Evolutionary conservation across 768 basidiomycete species (phyloP).

Genomic region (Erythrobasidium yunnanense): DNA sequence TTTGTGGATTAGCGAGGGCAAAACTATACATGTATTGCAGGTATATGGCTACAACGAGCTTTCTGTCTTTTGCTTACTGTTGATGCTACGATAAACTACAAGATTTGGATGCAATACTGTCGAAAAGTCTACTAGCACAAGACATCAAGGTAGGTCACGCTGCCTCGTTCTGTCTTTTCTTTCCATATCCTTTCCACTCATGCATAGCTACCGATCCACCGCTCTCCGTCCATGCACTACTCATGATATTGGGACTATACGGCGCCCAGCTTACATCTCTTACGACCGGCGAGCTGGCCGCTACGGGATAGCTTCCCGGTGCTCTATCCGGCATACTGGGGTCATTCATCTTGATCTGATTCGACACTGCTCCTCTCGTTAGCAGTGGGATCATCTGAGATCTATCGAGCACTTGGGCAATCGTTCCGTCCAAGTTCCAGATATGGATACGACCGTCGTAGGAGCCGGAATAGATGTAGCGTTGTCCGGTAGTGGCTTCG

Average conservation of each 20-base stretch:
- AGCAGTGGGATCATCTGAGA: conserved; percentile 59
- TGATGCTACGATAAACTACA: no score
- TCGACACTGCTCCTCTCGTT: conserved; percentile 49
- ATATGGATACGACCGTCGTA: conserved; percentile 82
- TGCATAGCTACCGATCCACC: conserved; percentile 67
- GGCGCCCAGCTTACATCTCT: conserved; percentile 95
- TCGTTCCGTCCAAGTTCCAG: conserved; percentile 82
- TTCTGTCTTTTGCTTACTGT: not conserved
- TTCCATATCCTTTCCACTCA: conserved; percentile 65
- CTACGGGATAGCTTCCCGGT: conserved; percentile 31
- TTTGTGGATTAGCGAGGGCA: conserved; percentile 30
- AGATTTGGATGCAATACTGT: no score
- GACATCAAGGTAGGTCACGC: no score
- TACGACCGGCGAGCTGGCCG: conserved; percentile 43
- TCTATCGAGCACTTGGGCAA: conserved; percentile 75
- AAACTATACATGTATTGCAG: not conserved
- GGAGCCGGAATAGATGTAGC: conserved; percentile 93
- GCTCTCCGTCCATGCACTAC: conserved; percentile 66
- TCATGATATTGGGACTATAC: conserved; percentile 81
- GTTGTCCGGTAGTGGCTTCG: conserved; percentile 70
- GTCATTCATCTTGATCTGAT: conserved; percentile 46
- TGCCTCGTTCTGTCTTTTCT: no score
- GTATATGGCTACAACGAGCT: not conserved
- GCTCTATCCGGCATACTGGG: conserved; percentile 21
- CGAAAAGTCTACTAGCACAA: no score